phyloP scores from a whole-genome alignment of 2,329 filamentous ascomycete genomes.

The Ploettnerulaceae sp. region DNA sequence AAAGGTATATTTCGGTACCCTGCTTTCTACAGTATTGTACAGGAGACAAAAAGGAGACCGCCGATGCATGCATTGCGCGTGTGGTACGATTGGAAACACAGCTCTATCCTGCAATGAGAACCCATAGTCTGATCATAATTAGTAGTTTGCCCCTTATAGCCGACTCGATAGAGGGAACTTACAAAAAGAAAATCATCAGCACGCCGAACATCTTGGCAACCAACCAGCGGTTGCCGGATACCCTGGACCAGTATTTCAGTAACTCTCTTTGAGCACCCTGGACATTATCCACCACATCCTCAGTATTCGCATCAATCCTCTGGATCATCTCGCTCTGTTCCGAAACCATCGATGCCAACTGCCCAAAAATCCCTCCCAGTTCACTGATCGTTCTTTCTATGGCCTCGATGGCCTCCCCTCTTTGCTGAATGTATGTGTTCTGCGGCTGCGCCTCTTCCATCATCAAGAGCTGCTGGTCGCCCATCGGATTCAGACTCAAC shows the following conservation, averaged over 20 bases:
- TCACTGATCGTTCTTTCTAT: conserved; percentile 95
- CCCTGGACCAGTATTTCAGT: conserved; percentile 93
- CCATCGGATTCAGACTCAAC: conserved; percentile 76
- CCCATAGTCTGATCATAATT: conserved; percentile 27
- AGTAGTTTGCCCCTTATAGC: neutral
- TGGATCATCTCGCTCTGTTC: conserved; percentile 98
- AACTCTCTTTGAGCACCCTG: conserved; percentile 90
- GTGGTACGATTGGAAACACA: neutral
- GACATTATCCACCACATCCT: conserved; percentile 98
- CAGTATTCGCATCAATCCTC: conserved; percentile 93
- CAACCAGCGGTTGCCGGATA: conserved; percentile 92
- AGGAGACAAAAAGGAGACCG: conserved; percentile 9
- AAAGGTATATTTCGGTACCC: conserved; percentile 18
- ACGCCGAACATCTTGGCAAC: conserved; percentile 86
- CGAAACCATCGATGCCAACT: conserved; percentile 92
- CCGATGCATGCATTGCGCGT: conserved; percentile 5
- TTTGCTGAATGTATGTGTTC: conserved; percentile 87
- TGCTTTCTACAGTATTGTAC: conserved; percentile 23
- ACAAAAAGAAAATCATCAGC: conserved; percentile 88
- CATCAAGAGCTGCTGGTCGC: conserved; percentile 82
- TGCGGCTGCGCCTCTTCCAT: conserved; percentile 88
- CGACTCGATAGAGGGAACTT: conserved; percentile 32
- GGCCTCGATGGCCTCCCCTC: conserved; percentile 92
- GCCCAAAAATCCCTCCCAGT: conserved; percentile 86
- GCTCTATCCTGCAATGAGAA: conserved; percentile 27